These are phyloP conservation scores for Ogataea populi-albae DNA, from an alignment of 805 yeast species.

Conservation along the genomic window DNA sequence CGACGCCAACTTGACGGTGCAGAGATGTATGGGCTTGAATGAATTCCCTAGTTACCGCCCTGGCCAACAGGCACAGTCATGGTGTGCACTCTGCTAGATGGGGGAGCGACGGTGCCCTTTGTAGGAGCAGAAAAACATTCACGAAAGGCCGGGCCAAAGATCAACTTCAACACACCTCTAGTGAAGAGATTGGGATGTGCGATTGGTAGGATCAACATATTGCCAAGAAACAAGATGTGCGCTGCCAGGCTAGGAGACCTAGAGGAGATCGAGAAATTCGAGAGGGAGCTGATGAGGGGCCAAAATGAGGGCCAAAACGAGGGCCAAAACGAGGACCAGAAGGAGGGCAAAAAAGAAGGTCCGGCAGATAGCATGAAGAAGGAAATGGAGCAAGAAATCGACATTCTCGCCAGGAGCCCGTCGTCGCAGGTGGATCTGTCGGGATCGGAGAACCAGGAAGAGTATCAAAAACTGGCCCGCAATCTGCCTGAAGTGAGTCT, in stretches of 20 bases:
- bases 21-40: too few species aligned
- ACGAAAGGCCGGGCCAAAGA: too few species aligned
- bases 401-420: slow-evolving; percentile 12
- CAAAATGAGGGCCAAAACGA: too few species aligned
- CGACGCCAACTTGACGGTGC: too few species aligned
- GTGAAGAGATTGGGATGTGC: too few species aligned
- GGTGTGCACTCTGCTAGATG: too few species aligned
- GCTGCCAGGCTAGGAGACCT: slow-evolving; percentile 1
- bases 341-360: slow-evolving; percentile 8
- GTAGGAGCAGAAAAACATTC: too few species aligned
- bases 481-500: slow-evolving; percentile 29
- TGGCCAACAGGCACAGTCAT: too few species aligned
- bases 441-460: slow-evolving; percentile 10
- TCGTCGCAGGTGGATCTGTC: slow-evolving; percentile 13
- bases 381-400: slow-evolving; percentile 9
- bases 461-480: slow-evolving; percentile 10
- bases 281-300: slow-evolving; percentile 2
- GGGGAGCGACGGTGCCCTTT: too few species aligned
- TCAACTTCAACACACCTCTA: too few species aligned
- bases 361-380: slow-evolving; percentile 4
- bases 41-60: too few species aligned
- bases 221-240: slow-evolving; percentile 1
- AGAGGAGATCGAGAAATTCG: slow-evolving; percentile 3
- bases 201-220: too few species aligned
- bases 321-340: slow-evolving; percentile 15